Evolutionary conservation across 1,284 basidiomycete species (phyloP), one percentile per base, ranked within the genome.

Genomic region (Boletellus deceptivus): DNA sequence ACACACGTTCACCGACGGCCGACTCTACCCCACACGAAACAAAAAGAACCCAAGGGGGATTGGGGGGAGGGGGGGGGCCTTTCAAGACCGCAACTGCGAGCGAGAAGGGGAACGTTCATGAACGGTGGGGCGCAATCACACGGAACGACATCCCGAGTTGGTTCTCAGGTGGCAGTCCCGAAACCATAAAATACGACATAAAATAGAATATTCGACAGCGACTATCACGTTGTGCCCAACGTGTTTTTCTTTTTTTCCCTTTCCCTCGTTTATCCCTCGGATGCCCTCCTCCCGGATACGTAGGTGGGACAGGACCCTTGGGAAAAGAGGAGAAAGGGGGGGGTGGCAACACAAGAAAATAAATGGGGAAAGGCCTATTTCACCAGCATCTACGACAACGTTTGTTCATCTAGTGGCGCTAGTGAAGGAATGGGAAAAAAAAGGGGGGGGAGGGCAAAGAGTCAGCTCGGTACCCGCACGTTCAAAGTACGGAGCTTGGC

Each of bases 121-220:
- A 44, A 54, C 33, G 44, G 11, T 20, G 36, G 42, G 43, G 51
- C 49, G 42, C 22, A 43, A 25, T 20, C 22, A 24, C 37, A 27
- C 40, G 27, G 48, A 59, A 59, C 48, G 53, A 47, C 59, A 46
- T 48, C 41, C 35, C 39, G 46, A 49, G 33, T 37, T 55, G 6
- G 2, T 20, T 20, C 29, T 29, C 41, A 31, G n/a, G 25, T 20
- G 47, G 37, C 43, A 45, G 58, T 41, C 50, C 11, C n/a, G n/a
- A 31, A 31, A 31, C 13, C 29, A 31, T 31, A 31, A 11, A 31
- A 25, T 25, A 25, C 25, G 25, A 25, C 4, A 22, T 22, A 22
- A 29, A 10, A 11, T 29, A 29, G 27, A 41, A 18, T 17, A 48
- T 53, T 47, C 55, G 61, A 62, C 59, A 62, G 48, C 43, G 50